Conservation (phyloP, 2,329 filamentous ascomycete species). For the Pestalotiopsis sp. region DNA sequence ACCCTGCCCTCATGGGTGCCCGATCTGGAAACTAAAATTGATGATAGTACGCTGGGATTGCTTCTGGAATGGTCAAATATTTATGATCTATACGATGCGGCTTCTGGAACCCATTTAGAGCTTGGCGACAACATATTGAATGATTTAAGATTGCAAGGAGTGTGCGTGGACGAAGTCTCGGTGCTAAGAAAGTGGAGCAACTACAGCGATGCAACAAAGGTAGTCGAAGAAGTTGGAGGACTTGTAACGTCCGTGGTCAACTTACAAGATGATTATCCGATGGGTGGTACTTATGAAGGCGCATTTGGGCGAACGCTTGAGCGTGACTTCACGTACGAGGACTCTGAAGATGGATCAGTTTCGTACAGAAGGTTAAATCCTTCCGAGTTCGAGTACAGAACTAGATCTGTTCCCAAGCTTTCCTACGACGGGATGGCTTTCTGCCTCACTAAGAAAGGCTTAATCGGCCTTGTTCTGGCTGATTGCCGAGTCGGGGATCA, state of each 20-base stretch:
- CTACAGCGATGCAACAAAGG: rapidly evolving
- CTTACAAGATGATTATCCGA: background rate
- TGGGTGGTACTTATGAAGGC: background rate
- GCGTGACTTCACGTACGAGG: too few relatives aligned
- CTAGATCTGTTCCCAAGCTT: too few relatives aligned
- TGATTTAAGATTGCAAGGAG: background rate
- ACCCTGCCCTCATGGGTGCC: background rate
- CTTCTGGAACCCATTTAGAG: background rate
- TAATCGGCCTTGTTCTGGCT: too few relatives aligned
- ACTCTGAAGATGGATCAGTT: too few relatives aligned
- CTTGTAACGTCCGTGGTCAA: background rate
- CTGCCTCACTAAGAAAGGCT: too few relatives aligned
- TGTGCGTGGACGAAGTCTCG: background rate
- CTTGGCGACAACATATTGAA: background rate
- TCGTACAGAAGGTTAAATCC: too few relatives aligned
- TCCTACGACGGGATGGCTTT: too few relatives aligned
- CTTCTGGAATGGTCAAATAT: rapidly evolving
- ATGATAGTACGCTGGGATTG: background rate
- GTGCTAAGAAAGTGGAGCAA: background rate
- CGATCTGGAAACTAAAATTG: background rate
- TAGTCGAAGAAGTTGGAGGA: background rate
- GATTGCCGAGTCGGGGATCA: too few relatives aligned
- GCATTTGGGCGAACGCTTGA: too few relatives aligned
- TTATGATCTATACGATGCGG: background rate
- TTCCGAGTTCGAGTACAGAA: too few relatives aligned